Conservation (phyloP, 345 rosid species). For the Cardamine chenopodiifolia region DNA sequence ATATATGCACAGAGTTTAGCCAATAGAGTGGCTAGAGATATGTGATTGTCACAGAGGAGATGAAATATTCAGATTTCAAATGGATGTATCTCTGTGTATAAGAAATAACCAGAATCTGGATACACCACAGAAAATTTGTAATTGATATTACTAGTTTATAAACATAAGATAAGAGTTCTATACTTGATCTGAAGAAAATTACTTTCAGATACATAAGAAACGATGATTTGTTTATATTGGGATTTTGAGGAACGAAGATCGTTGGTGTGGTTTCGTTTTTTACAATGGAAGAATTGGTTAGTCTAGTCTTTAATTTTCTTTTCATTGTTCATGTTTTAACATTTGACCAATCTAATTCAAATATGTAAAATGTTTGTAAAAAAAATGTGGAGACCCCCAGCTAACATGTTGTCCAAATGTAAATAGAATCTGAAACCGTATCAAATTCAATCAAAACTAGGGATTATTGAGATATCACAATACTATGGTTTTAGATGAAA, state of each 20-base stretch:
- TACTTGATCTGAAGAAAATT: not conserved
- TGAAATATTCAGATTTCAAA: conserved; percentile 21
- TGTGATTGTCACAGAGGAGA: conserved; percentile 18
- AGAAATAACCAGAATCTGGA: not conserved
- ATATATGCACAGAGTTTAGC: conserved; percentile 28
- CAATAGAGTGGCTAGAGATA: conserved; percentile 22
- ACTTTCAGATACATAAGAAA: not conserved
- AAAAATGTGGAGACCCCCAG: too few species aligned
- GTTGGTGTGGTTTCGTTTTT: not conserved
- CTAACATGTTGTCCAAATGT: not conserved
- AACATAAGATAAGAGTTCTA: not conserved
- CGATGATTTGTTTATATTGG: not conserved
- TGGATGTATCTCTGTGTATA: conserved; percentile 19
- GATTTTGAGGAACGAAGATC: not conserved
- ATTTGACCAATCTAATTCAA: not conserved
- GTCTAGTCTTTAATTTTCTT: too few species aligned
- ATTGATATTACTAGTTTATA: not conserved
- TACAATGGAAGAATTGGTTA: too few species aligned
- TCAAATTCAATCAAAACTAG: not conserved
- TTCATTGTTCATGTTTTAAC: not conserved
- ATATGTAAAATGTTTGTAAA: too few species aligned
- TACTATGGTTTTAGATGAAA: too few species aligned
- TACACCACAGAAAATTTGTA: not conserved
- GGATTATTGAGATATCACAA: not conserved
- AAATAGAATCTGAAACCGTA: not conserved